Conservation (phyloP, 1,284 basidiomycete species). For the Apiotrichum akiyoshidainum region DNA sequence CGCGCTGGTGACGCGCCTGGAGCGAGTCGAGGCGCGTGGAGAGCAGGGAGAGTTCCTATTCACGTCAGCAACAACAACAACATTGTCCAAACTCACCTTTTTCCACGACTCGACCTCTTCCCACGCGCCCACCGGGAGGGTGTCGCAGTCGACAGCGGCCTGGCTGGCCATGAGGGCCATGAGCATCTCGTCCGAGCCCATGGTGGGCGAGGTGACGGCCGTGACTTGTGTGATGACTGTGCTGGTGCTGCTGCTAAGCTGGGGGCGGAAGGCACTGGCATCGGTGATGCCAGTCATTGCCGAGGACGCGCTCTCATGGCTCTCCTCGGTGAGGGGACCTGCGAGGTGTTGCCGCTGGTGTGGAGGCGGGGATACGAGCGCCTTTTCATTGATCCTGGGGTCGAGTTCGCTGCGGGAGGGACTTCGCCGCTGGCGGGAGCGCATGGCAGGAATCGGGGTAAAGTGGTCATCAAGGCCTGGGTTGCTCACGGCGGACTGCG, state of each 20-base stretch:
- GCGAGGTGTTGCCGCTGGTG: conserved; percentile 2
- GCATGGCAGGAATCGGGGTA: conserved; percentile 1
- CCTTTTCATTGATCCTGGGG: conserved; percentile 1
- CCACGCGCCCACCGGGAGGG: conserved; percentile 67
- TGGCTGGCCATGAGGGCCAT: conserved; percentile 80
- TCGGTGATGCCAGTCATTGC: conserved; percentile 1
- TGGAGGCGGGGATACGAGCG: conserved; percentile 11
- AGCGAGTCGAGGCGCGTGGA: conserved; percentile 40
- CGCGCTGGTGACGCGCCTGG: conserved; percentile 47
- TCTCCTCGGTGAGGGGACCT: neutral
- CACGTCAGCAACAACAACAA: no score
- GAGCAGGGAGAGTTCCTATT: conserved; percentile 45
- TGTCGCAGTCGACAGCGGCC: conserved; percentile 68
- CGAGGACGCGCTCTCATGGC: neutral
- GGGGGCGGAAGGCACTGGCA: conserved; percentile 4
- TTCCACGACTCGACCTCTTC: conserved; percentile 89
- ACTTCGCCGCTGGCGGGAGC: neutral
- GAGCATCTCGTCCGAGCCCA: conserved; percentile 64
- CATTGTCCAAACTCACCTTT: conserved; percentile 59
- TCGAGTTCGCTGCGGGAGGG: neutral
- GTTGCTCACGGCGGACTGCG: neutral
- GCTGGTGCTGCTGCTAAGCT: conserved; percentile 8
- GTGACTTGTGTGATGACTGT: conserved; percentile 10
- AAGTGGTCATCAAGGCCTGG: conserved; percentile 4
- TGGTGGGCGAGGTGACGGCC: neutral